These are phyloP conservation scores for Zasmidium citrigriseum DNA, from an alignment of 2,329 filamentous ascomycete species.

Conservation along the genomic window DNA sequence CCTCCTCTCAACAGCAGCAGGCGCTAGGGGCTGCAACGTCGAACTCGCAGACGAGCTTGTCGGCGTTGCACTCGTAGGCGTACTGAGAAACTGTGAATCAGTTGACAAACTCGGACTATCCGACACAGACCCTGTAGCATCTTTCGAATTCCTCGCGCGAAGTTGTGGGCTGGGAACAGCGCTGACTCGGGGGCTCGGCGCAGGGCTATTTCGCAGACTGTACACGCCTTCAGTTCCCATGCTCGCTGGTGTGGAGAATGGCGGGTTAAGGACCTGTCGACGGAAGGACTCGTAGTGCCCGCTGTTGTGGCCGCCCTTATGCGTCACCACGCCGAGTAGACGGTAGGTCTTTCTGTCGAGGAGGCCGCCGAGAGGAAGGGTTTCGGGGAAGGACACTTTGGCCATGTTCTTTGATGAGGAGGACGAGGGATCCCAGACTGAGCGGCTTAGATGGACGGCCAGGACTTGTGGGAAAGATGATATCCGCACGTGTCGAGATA, in stretches of 20 bases:
- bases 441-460: slow-evolving; percentile 88
- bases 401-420: slow-evolving; percentile 89
- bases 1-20: slow-evolving; percentile 13
- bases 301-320: slow-evolving; percentile 93
- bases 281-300: slow-evolving; percentile 97
- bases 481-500: slow-evolving; percentile 85
- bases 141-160: slow-evolving; percentile 7
- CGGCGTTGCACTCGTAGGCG: slow-evolving; percentile 14
- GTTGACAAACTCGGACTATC: slow-evolving; percentile 7
- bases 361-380: slow-evolving; percentile 77
- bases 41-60: slow-evolving; percentile 25
- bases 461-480: slow-evolving; percentile 86
- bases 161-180: slow-evolving; percentile 15
- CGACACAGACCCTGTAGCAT: slow-evolving; percentile 6
- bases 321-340: slow-evolving; percentile 83
- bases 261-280: slow-evolving; percentile 75
- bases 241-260: slow-evolving; percentile 78
- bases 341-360: slow-evolving; percentile 78
- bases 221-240: slow-evolving; percentile 77
- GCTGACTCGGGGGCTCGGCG: slow-evolving; percentile 41
- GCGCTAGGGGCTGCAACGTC: slow-evolving; percentile 11
- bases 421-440: slow-evolving; percentile 75
- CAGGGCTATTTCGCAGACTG: slow-evolving; percentile 53
- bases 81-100: slow-evolving; percentile 18
- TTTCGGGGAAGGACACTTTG: slow-evolving; percentile 89